A percentile compares a stretch with the other conserved stretches of the same genome.
Conservation (phyloP, 495 filamentous ascomycete genomes). For the Trichoderma virens region DNA sequence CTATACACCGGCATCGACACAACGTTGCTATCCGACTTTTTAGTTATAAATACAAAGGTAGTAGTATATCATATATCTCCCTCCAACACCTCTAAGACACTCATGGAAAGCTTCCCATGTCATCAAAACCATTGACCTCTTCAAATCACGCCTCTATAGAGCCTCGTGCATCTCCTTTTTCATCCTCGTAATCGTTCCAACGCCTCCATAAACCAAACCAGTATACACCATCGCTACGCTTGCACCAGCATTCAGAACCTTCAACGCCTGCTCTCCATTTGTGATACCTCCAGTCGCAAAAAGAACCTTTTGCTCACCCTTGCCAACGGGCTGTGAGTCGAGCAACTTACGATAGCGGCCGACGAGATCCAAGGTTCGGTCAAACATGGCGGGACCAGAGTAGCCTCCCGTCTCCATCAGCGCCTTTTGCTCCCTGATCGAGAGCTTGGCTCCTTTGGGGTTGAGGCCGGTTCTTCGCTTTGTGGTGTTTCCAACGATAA, state of each 20-base stretch:
- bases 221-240: slow-evolving; percentile 82
- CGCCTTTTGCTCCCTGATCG: slow-evolving; percentile 55
- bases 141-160: slow-evolving; percentile 7
- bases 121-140: neutral
- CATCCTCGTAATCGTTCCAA: slow-evolving; percentile 76
- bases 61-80: neutral
- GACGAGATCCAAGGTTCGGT: slow-evolving; percentile 65
- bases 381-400: slow-evolving; percentile 82
- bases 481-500: slow-evolving; percentile 98
- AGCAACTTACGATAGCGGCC: slow-evolving; percentile 68
- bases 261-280: slow-evolving; percentile 69
- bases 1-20: no score
- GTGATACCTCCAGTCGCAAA: slow-evolving; percentile 91
- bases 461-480: slow-evolving; percentile 66
- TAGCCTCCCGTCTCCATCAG: slow-evolving; percentile 78
- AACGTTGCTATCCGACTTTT: slow-evolving; percentile 12
- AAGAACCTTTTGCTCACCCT: slow-evolving; percentile 59
- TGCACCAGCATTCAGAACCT: slow-evolving; percentile 75
- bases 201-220: slow-evolving; percentile 72
- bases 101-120: neutral
- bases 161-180: slow-evolving; percentile 73
- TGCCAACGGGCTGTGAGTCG: slow-evolving; percentile 40
- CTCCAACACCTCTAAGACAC: neutral
- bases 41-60: slow-evolving; percentile 10
- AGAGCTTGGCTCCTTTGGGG: slow-evolving; percentile 54